A percentile compares a stretch with the other conserved stretches of the same genome.
These are phyloP conservation scores for Xylariaceae sp. DNA, from an alignment of 2,329 filamentous ascomycete genomes.

Conservation along the genomic window DNA sequence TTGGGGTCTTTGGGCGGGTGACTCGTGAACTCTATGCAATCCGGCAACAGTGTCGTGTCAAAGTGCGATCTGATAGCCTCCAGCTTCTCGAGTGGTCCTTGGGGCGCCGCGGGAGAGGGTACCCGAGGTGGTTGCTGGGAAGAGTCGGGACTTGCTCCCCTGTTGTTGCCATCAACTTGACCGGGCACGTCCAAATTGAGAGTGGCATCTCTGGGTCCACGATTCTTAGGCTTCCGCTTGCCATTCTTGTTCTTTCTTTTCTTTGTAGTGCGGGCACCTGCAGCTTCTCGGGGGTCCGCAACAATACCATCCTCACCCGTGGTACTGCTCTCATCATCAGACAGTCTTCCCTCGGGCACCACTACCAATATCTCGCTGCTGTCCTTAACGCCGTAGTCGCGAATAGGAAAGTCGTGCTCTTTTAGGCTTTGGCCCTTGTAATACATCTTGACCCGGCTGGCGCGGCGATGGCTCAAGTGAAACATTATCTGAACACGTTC, in stretches of 20 bases:
- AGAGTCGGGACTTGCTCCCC: constrained; percentile 32
- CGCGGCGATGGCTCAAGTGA: constrained; percentile 51
- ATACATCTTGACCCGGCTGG: constrained; percentile 57
- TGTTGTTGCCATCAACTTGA: constrained; percentile 32
- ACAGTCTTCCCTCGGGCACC: constrained; percentile 44
- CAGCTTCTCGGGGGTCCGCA: constrained; percentile 38
- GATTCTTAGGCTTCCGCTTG: constrained; percentile 37
- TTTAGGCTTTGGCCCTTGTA: constrained; percentile 70
- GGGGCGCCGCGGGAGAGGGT: constrained; percentile 34
- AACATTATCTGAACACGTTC: constrained; percentile 63
- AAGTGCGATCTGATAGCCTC: constrained; percentile 62
- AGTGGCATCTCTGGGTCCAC: constrained; percentile 40
- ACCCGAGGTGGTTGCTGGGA: constrained; percentile 38
- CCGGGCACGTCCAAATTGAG: constrained; percentile 38
- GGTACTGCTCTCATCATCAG: constrained; percentile 38
- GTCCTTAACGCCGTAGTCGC: constrained; percentile 57
- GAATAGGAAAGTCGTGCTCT: constrained; percentile 52
- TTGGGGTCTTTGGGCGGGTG: constrained; percentile 60
- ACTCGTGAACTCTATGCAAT: constrained; percentile 56
- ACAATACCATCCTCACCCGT: constrained; percentile 42
- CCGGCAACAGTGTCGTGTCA: constrained; percentile 56
- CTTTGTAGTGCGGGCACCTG: constrained; percentile 34
- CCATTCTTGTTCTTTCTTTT: constrained; percentile 41
- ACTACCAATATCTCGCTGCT: constrained; percentile 57
- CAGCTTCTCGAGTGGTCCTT: constrained; percentile 55